Conservation (phyloP, 208 protist genomes). For the Leishmania braziliensis region DNA sequence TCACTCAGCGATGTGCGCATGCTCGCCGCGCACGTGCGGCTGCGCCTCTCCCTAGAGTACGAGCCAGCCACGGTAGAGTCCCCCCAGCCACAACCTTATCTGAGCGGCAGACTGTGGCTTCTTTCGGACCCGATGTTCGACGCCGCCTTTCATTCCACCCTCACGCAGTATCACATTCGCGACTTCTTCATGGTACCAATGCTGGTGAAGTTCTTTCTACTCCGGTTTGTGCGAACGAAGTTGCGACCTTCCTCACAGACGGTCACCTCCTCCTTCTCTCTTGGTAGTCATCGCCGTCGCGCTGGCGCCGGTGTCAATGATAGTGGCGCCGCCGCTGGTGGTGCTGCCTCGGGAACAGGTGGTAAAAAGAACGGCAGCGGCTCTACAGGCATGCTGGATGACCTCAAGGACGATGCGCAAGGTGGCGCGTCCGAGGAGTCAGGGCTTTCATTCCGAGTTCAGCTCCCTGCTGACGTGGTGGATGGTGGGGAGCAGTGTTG, state of each 20-base stretch:
- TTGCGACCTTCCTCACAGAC: slow-evolving; percentile 31
- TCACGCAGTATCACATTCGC: slow-evolving; percentile 63
- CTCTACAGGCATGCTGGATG: neutral
- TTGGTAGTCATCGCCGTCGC: slow-evolving; percentile 10
- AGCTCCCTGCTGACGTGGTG: slow-evolving; percentile 63
- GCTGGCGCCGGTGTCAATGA: slow-evolving; percentile 1
- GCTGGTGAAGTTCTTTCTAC: slow-evolving; percentile 62
- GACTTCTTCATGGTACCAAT: slow-evolving; percentile 77
- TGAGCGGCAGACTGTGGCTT: slow-evolving; percentile 74
- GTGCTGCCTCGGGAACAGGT: neutral
- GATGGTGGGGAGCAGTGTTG: slow-evolving; percentile 64
- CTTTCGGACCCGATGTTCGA: slow-evolving; percentile 86
- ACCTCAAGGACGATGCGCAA: neutral
- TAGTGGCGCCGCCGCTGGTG: neutral
- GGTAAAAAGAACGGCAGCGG: neutral
- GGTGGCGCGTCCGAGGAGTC: slow-evolving; percentile 12
- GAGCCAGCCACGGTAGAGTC: slow-evolving; percentile 70
- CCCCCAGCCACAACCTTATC: slow-evolving; percentile 56
- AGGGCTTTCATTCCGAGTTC: slow-evolving; percentile 57
- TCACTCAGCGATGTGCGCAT: slow-evolving; percentile 60
- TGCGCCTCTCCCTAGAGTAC: slow-evolving; percentile 60
- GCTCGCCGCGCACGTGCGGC: slow-evolving; percentile 49
- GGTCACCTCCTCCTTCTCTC: slow-evolving; percentile 1
- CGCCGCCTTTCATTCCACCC: slow-evolving; percentile 61
- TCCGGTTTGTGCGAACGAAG: slow-evolving; percentile 57